These are phyloP conservation scores for Ophiosphaerella narmari DNA, from an alignment of 2,329 filamentous ascomycete species.

Conservation along the genomic window DNA sequence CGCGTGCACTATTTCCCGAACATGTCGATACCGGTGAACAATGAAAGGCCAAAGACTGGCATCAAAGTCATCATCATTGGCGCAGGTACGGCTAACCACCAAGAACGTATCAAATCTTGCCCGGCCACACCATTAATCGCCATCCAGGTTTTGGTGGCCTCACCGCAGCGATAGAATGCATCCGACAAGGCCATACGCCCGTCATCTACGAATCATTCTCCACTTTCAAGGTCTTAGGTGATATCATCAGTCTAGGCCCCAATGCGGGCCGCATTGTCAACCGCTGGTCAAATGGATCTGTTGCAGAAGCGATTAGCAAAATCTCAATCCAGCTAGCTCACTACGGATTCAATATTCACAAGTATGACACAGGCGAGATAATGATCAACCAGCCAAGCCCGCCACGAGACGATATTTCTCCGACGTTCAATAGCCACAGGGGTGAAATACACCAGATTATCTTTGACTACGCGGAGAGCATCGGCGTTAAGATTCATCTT, in stretches of 20 bases:
- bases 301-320: constrained; percentile 54
- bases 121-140: constrained; percentile 1
- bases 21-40: constrained; percentile 25
- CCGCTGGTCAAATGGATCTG: constrained; percentile 59
- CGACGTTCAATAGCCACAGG: constrained; percentile 64
- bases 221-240: constrained; percentile 62
- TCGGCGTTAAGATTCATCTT: constrained; percentile 61
- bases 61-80: constrained; percentile 60
- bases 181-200: constrained; percentile 64
- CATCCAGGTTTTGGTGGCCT: constrained; percentile 63
- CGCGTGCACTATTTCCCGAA: constrained; percentile 18
- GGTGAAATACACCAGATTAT: constrained; percentile 65
- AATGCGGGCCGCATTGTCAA: constrained; percentile 66
- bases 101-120: not conserved
- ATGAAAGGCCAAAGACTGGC: constrained; percentile 46
- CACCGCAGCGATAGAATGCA: constrained; percentile 66
- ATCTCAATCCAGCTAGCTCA: constrained; percentile 57
- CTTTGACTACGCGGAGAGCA: constrained; percentile 61
- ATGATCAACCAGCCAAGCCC: constrained; percentile 61
- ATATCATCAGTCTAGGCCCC: constrained; percentile 66
- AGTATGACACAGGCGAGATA: constrained; percentile 63
- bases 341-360: constrained; percentile 67
- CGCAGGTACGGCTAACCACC: constrained; percentile 38
- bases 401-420: constrained; percentile 52
- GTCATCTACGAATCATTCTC: constrained; percentile 63